Conservation (phyloP, 1,284 basidiomycete species). For the Cryptococcus neoformans region DNA sequence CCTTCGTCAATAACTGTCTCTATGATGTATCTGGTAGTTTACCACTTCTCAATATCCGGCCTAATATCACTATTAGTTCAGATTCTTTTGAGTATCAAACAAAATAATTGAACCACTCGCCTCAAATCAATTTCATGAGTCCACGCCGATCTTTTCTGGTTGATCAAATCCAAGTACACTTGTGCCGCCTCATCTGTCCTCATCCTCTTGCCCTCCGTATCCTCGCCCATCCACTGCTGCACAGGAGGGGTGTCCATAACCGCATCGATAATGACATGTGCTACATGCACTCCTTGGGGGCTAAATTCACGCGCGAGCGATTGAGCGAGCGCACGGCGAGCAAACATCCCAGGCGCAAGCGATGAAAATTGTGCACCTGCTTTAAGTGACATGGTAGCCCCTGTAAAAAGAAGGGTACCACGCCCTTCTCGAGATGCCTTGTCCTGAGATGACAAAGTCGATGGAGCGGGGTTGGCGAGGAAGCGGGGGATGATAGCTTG, state of each 20-base stretch:
- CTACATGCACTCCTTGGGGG: conserved; percentile 49
- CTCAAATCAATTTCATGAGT: conserved; percentile 46
- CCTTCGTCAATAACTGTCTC: too few relatives aligned
- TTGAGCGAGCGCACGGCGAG: conserved; percentile 36
- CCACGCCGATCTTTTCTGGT: conserved; percentile 43
- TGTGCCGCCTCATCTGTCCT: conserved; percentile 23
- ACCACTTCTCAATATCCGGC: conserved; percentile 1
- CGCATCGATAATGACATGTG: conserved; percentile 50
- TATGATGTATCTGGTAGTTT: not conserved
- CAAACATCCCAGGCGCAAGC: conserved; percentile 40
- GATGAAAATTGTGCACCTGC: conserved; percentile 32
- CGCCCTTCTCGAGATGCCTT: conserved; percentile 4
- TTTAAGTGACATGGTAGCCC: conserved; percentile 41
- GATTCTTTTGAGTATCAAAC: too few relatives aligned
- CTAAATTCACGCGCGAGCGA: conserved; percentile 49
- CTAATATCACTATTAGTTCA: not conserved
- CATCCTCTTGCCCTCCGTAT: conserved; percentile 22
- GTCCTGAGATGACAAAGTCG: not conserved
- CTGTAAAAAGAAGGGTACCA: conserved; percentile 45
- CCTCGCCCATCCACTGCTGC: conserved; percentile 20
- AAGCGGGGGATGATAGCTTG: conserved; percentile 36
- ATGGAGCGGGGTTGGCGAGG: conserved; percentile 14
- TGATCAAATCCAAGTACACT: conserved; percentile 39
- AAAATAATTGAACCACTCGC: conserved; percentile 11
- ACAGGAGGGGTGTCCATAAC: conserved; percentile 38